Evolutionary conservation across 352 stramenopile genomes (phyloP), one percentile per base, ranked within the genome.

Genomic region (Phytopythium mirpurense): DNA sequence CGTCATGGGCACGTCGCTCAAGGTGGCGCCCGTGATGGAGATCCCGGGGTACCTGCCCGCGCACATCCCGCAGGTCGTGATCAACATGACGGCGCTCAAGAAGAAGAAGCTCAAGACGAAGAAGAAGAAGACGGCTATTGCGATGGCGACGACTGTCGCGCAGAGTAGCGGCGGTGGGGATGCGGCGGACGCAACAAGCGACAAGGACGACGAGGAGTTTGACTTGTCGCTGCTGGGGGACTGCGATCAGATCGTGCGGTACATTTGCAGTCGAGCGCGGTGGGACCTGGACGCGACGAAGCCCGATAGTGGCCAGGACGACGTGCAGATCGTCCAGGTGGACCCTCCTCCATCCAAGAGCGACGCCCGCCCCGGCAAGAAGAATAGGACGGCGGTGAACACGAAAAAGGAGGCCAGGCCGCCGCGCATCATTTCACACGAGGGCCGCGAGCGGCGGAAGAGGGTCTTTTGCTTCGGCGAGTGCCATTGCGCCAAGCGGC

Each of bases 1-100:
- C 38, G 96, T 99, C 19, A 98, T 99, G 81, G 97, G 97, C 46
- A 99, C 97, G 15, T 50, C 43, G 26, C 43, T 99, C 10, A 97
- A 97, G 52, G 97, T 99, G 37, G 85, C 85, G 35, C 96, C 97
- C 4, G 90, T 99, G 19, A 89, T 92, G n/a, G 79, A 90, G 55
- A 91, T 97, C 41, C 83, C 84, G 7, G 82, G 82, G n/a, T 93
- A 88, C 53, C 63, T 96, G 32, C 78, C 84, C 2, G 59, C 68
- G 1, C 73, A 92, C 46, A 86, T 94, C 32, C 86, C 86, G 23
- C 80, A 95, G 43, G 70, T 97, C 24, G 80, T 97, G 47, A 91
- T 97, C 53, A 97, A 97, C 61, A 92, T 84, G 64, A 90, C 89
- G 9, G 69, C 69, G n/a, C 64, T 96, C 11, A 88, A 83, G 63